Conservation (phyloP, 306 rosid species). For the Prunus mira region DNA sequence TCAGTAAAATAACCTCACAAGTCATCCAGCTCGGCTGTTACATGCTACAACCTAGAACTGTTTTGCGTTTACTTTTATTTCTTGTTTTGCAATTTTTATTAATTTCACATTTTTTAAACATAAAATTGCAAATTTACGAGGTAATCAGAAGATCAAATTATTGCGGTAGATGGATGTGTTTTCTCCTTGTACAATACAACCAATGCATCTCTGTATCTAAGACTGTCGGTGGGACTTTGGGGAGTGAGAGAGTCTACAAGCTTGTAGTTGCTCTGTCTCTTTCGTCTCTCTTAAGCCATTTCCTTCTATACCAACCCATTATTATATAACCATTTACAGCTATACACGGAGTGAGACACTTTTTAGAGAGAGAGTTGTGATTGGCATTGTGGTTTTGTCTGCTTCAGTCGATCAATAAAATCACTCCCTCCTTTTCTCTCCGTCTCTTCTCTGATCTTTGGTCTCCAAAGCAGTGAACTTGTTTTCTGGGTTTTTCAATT, state of each 20-base stretch:
- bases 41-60: not conserved
- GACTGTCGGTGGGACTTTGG: constrained; percentile 60
- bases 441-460: constrained; percentile 12
- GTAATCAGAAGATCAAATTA: not conserved
- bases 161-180: constrained; percentile 4
- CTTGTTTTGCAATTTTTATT: not conserved
- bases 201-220: not conserved
- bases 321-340: constrained; percentile 46
- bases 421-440: not conserved
- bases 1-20: not conserved
- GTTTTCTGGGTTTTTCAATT: not conserved
- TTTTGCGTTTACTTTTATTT: not conserved
- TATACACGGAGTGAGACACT: constrained; percentile 25
- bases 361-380: constrained; percentile 20
- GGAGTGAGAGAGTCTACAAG: not conserved
- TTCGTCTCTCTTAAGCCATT: constrained; percentile 45
- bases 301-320: not conserved
- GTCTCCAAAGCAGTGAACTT: not conserved
- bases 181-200: not conserved
- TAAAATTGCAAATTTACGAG: not conserved
- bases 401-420: constrained; percentile 10
- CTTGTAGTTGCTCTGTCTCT: constrained; percentile 51
- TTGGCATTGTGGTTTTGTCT: constrained; percentile 17
- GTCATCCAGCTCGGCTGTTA: not conserved
- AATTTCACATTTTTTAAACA: not conserved